A percentile compares a stretch with the other conserved stretches of the same genome.
phyloP scores from a whole-genome alignment of 192 early-diverging fungal genomes.

The Coemansia sp. region DNA sequence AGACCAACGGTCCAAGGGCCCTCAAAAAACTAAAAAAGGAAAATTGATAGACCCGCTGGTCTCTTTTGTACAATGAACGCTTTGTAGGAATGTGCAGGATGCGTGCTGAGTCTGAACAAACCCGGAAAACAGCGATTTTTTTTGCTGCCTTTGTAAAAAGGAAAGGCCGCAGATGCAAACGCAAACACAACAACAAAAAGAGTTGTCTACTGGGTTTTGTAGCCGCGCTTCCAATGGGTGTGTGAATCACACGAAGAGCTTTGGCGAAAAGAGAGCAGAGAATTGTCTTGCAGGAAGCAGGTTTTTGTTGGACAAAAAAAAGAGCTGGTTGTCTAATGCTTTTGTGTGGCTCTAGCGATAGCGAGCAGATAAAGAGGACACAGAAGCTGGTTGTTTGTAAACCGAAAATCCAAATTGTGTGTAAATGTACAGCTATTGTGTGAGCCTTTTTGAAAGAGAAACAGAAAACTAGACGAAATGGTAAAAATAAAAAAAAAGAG shows the following conservation, averaged over 20 bases:
- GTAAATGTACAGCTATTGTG: not conserved
- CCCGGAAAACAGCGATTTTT: not conserved
- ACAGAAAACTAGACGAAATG: not conserved
- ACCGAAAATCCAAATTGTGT: not conserved
- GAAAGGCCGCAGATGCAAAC: not conserved
- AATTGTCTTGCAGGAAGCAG: slow-evolving; percentile 8
- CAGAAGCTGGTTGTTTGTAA: not conserved
- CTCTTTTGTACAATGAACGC: slow-evolving; percentile 9
- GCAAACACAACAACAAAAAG: not conserved
- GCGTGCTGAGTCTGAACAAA: slow-evolving; percentile 1
- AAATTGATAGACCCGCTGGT: slow-evolving; percentile 1
- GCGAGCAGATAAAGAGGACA: not conserved
- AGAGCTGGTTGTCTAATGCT: not conserved
- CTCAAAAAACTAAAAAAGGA: slow-evolving; percentile 2
- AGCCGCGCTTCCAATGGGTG: no score
- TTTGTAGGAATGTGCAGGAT: slow-evolving; percentile 5
- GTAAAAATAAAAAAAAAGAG: not conserved
- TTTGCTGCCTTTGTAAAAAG: not conserved
- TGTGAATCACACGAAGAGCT: not conserved
- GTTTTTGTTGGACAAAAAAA: slow-evolving; percentile 1
- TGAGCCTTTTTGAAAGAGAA: not conserved
- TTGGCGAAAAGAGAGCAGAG: slow-evolving; percentile 4
- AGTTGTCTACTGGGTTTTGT: not conserved
- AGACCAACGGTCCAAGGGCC: slow-evolving; percentile 3
- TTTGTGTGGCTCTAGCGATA: not conserved